Base-by-base conservation (phyloP, 2,329 filamentous ascomycete genomes). In the Penicillium psychrosexuale region DNA sequence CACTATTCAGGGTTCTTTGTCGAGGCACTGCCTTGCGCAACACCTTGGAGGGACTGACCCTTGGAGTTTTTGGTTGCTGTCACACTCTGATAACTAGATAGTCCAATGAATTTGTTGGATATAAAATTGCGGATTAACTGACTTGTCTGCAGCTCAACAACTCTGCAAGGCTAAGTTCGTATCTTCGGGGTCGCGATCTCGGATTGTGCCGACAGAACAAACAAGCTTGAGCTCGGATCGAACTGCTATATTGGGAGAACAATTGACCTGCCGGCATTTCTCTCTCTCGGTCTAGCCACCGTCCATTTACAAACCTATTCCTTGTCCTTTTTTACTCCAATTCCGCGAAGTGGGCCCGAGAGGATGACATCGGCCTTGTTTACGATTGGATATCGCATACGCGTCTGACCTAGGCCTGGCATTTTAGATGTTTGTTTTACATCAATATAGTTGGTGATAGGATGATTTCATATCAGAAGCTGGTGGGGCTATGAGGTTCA, bases 241-340 rank as follows among this genome's bases (percentile, higher is more conserved):
- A 54, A 37, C 56, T 59, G 28, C 56, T 56, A 8, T 19, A 47
- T 56, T 47, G 27, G 45, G 47, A 50, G 52, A 49, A 48, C 45
- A 24, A 6, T 17, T 53, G 24, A 30, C 49, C 49, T 33, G 8
- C 45, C 33, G 15, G 15, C 38, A 56, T 33, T 24, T 19, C 13
- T 31, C 8, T 12, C 31, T 15, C 24, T 13, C n/a, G 43, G 43
- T 44, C 46, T 44, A 39, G 53, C 47, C 37, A 17, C 9, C 39
- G 45, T 58, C 60, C 43, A 56, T 34, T 61, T 54, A 62, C 53
- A 57, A 62, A 58, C 40, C 51, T 22, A 38, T 31, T 12, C 12
- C 13, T n/a, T 37, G 13, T 27, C 15, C 34, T 36, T 5, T 28
- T 24, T 17, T 4, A 37, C 34, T 27, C 39, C 15, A 12, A 30